Base-by-base conservation (phyloP, 495 filamentous ascomycete genomes). In the Tuber calosporum region DNA sequence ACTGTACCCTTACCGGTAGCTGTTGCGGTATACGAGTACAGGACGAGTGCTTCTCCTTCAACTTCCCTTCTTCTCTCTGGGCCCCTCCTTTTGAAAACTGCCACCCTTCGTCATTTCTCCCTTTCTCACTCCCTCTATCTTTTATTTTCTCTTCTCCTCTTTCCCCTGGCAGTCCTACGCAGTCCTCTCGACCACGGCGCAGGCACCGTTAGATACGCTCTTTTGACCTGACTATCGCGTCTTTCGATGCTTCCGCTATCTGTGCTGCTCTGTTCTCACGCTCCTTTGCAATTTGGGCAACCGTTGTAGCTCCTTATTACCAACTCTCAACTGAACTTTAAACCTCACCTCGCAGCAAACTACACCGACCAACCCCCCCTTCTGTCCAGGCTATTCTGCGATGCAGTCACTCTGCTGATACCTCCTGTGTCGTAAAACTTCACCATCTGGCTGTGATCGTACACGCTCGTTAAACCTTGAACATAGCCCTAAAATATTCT, bases 161-260 rank as follows among this genome's bases (percentile, higher is more conserved):
- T 69, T 45, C 30, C 30, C 66, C 17, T 66, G 41, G 40, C 72
- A 41, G 72, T 75, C 75, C 75, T 75, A 74, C 68, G 73, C 53
- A 62, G 68, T 77, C 67, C 68, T 71, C 70, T 68, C 74, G 67
- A 75, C 66, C 72, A 74, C 73, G 75, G 75, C 75, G 75, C 75
- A 62, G 75, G 75, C 75, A 77, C 75, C 75, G 73, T 77, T 77
- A 71, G 68, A 76, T 58, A 45, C 68, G 19, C 73, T 70, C 67
- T 69, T 77, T 73, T 41, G 43, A 66, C 37, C 71, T 67, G 67
- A 62, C 26, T 42, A 62, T 58, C 73, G 40, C 66, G 73, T 37
- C 62, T 69, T 66, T 74, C 75, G 66, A 77, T 77, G 75, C 73
- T 69, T 67, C 74, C 66, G 74, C 41, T n/a, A 70, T 38, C 69